Evolutionary conservation across 2,329 filamentous ascomycete genomes (phyloP), one percentile per base, ranked within the genome.

Genomic region (Pseudocercospora crystallina): DNA sequence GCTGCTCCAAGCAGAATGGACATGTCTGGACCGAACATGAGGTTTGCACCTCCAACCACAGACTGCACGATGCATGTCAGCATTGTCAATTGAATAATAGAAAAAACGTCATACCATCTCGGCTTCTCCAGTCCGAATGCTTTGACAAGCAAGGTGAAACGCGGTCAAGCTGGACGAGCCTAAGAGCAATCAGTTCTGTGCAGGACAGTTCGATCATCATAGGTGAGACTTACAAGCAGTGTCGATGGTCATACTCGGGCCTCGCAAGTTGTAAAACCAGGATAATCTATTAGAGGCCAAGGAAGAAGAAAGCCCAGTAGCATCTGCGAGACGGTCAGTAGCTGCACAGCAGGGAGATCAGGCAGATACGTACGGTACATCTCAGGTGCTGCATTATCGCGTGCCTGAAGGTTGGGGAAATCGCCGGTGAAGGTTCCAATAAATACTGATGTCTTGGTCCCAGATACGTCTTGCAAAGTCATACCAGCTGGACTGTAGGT

Each of bases 341-440:
- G n/a, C n/a, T 37, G n/a, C 35, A 12, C 12, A 37, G 7, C 12
- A 8, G 37, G 11, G n/a, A n/a, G n/a, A n/a, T n/a, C n/a, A n/a
- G n/a, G n/a, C n/a, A n/a, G n/a, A 26, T n/a, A 42, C 39, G 30
- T n/a, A 42, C 39, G 44, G 14, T 47, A 47, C 40, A 47, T 47
- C 9, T 34, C 39, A 32, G 44, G 44, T 8, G 35, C 44, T 26
- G 39, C 44, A 13, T 47, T 47, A 29, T 47, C 44, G 13, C 44
- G 20, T 12, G 44, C 44, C 34, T 47, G 44, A 9, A 39, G 36
- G 34, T 50, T 48, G 11, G 36, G 36, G 33, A 59, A 57, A 33
- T 57, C 58, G 11, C 41, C 55, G 14, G 40, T 54, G 20, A 58
- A 55, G 11, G 39, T 46, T 10, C 57, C 58, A 15, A 54, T 49